Conservation (phyloP, 352 stramenopile species). For the Phytophthora melonis region DNA sequence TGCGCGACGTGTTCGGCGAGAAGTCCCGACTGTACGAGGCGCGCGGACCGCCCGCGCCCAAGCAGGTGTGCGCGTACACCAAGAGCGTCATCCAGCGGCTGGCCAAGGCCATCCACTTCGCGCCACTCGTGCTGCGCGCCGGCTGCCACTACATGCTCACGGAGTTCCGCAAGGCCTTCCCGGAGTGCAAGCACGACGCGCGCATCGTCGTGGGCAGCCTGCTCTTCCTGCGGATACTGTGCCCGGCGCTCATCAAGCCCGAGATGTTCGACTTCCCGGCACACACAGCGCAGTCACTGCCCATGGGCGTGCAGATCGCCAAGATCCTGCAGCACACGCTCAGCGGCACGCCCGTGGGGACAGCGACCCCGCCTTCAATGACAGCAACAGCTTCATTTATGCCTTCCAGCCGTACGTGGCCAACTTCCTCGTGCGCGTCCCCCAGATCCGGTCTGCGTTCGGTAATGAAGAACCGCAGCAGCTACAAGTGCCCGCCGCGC, state of each 20-base stretch:
- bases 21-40: conserved; percentile 62
- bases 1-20: conserved; percentile 80
- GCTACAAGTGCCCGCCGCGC: conserved; percentile 20
- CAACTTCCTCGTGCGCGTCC: conserved; percentile 69
- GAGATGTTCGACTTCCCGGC: conserved; percentile 80
- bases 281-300: conserved; percentile 61
- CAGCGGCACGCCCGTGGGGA: conserved; percentile 64
- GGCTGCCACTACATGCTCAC: conserved; percentile 75
- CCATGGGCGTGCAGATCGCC: conserved; percentile 75
- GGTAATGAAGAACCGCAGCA: conserved; percentile 35
- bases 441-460: conserved; percentile 55
- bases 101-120: conserved; percentile 76
- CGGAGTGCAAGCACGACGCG: conserved; percentile 60
- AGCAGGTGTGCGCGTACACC: conserved; percentile 62
- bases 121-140: conserved; percentile 76
- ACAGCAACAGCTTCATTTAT: conserved; percentile 72
- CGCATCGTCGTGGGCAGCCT: conserved; percentile 81
- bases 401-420: conserved; percentile 71
- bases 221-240: conserved; percentile 81
- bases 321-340: conserved; percentile 86
- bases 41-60: conserved; percentile 30
- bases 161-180: conserved; percentile 80
- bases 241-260: conserved; percentile 83
- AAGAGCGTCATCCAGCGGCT: conserved; percentile 75
- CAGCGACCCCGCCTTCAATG: conserved; percentile 50